phyloP scores from a whole-genome alignment of 306 rosid genomes.

The Quercus wislizeni region DNA sequence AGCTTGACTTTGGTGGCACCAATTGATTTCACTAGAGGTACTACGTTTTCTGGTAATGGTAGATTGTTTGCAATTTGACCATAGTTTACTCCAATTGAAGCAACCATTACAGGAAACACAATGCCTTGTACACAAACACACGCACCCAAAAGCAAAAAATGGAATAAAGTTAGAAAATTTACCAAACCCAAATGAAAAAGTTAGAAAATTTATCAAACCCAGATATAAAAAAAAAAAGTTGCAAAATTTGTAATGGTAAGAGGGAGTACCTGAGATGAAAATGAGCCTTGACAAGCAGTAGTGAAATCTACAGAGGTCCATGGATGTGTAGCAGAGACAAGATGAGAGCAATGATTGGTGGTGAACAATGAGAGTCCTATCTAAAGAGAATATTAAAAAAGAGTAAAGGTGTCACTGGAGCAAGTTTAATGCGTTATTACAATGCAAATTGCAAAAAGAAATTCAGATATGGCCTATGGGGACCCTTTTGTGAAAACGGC shows the following conservation, averaged over 20 bases:
- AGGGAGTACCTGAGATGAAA: conserved; percentile 26
- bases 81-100: conserved; percentile 80
- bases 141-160: neutral
- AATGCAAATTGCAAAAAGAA: no score
- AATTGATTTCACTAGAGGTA: conserved; percentile 60
- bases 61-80: conserved; percentile 93
- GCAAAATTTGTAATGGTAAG: neutral
- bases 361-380: neutral
- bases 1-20: conserved; percentile 91
- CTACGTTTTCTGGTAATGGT: conserved; percentile 62
- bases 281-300: neutral
- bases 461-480: no score
- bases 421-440: no score
- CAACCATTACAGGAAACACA: conserved; percentile 29
- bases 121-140: conserved; percentile 20
- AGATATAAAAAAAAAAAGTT: neutral
- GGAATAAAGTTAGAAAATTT: neutral
- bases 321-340: conserved; percentile 8
- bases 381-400: neutral
- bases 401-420: neutral
- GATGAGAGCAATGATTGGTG: neutral
- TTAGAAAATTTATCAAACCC: neutral
- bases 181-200: neutral
- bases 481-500: no score
- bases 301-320: conserved; percentile 36